These are phyloP conservation scores for Trapa incisa DNA, from an alignment of 345 rosid species.

Conservation along the genomic window DNA sequence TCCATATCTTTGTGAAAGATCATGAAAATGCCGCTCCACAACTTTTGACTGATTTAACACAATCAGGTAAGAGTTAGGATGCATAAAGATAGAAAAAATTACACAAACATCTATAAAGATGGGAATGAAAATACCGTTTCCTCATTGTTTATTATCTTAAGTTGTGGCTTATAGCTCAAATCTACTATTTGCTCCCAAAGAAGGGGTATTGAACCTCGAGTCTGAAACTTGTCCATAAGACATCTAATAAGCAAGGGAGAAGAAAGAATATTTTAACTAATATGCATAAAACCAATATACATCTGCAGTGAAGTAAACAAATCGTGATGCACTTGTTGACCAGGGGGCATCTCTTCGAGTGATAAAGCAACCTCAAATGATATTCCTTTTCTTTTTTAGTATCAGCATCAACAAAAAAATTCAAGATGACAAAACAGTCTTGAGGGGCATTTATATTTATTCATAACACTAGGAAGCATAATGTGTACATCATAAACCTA, in stretches of 20 bases:
- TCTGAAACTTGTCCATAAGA: slow-evolving; percentile 25
- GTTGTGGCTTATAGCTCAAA: slow-evolving; percentile 83
- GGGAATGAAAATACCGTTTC: slow-evolving; percentile 37
- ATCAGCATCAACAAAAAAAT: background rate
- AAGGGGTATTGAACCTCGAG: slow-evolving; percentile 93
- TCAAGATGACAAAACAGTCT: background rate
- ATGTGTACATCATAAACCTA: background rate
- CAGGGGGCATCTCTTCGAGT: background rate
- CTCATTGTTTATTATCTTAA: slow-evolving; percentile 53
- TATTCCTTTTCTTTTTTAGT: background rate
- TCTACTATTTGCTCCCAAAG: slow-evolving; percentile 99
- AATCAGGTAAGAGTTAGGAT: slow-evolving; percentile 6
- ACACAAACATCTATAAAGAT: background rate
- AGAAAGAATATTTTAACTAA: background rate
- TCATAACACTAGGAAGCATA: background rate
- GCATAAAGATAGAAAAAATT: background rate
- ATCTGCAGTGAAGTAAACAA: background rate
- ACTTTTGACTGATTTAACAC: slow-evolving; percentile 48
- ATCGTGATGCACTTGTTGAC: background rate
- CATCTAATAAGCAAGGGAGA: background rate
- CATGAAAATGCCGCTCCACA: slow-evolving; percentile 79
- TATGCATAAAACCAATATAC: background rate
- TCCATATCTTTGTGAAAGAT: slow-evolving; percentile 84
- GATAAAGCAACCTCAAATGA: background rate
- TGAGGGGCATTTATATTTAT: background rate